Evolutionary conservation across 106 monocot genomes (phyloP), one percentile per base, ranked within the genome.

Genomic region (Dendrobium huoshanense): DNA sequence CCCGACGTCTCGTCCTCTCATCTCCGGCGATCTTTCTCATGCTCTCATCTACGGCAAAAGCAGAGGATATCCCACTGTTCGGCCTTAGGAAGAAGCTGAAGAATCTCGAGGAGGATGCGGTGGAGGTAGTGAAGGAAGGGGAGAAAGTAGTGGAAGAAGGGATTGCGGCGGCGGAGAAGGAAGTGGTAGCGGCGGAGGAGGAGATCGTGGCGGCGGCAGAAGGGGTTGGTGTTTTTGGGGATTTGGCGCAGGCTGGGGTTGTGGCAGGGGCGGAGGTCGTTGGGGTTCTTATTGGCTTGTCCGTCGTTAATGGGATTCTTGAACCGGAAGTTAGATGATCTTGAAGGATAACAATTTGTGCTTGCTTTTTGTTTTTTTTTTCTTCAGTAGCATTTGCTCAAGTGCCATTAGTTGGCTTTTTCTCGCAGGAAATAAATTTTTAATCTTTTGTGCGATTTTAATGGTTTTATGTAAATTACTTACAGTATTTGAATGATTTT

Each of bases 271-370:
- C 88, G 22, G 96, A 97, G 87, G 90, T 88, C 1, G 84, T 97
- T 7, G 92, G 91, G 1, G 91, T 93, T 20, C 77, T 96, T 27
- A 88, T 90, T 8, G 94, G 83, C 24, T 48, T 97, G 27, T 92
- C 96, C 75, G 90, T 97, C 24, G 94, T 97, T 44, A 94, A 97
- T 79, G 92, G 93, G 25, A 97, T 94, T 51, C 88, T 97, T 17
- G 87, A 89, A 9, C 82, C 94, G 3, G 96, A 97, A 74, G 80
- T 82, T 8, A 78, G 87, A 86, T 80, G 84, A 65, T 20, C 74
- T 43, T 44, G 74, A 74, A 29, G 29, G 16, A 16, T 9, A 72
- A 24, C n/a, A 72, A 16, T 33, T 4, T 2, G 37, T 33, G 72
- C 7, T 33, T 16, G 1, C 4, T 72, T 72, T 29, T 37, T 24